Evolutionary conservation across 2,329 filamentous ascomycete species (phyloP).

Genomic region (Xylariaceae sp.): DNA sequence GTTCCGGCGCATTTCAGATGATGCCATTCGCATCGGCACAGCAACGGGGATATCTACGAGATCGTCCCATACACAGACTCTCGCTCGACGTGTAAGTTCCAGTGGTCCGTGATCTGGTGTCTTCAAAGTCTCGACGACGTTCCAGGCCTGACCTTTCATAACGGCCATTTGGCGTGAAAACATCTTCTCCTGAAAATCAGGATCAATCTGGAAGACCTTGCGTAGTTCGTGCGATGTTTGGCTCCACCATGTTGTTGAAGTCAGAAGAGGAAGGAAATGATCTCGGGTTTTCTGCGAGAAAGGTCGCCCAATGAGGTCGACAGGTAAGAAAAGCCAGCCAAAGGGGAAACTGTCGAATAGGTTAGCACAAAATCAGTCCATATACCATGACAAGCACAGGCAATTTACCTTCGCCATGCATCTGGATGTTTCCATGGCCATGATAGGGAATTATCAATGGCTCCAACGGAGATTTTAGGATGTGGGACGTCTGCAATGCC

Average conservation of each 20-base stretch:
- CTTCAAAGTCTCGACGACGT: constrained; percentile 96
- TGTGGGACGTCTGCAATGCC: constrained; percentile 42
- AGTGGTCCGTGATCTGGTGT: constrained; percentile 86
- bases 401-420: constrained; percentile 59
- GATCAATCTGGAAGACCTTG: constrained; percentile 82
- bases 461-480: constrained; percentile 71
- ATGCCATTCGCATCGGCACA: constrained; percentile 79
- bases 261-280: constrained; percentile 93
- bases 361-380: constrained; percentile 24
- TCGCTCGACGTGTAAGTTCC: constrained; percentile 81
- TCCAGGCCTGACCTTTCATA: constrained; percentile 99
- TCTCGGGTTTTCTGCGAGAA: constrained; percentile 91
- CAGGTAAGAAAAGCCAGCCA: constrained; percentile 95
- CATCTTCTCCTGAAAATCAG: constrained; percentile 98
- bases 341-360: constrained; percentile 79
- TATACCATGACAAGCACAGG: not conserved
- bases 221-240: constrained; percentile 86
- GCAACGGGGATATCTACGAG: constrained; percentile 93
- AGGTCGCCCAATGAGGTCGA: constrained; percentile 90
- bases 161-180: constrained; percentile 97
- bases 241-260: constrained; percentile 94
- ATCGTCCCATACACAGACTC: constrained; percentile 97
- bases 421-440: constrained; percentile 99
- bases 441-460: constrained; percentile 95
- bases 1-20: constrained; percentile 73